phyloP scores from a whole-genome alignment of 2,329 filamentous ascomycete genomes.

The Ilyonectria mors-panacis region DNA sequence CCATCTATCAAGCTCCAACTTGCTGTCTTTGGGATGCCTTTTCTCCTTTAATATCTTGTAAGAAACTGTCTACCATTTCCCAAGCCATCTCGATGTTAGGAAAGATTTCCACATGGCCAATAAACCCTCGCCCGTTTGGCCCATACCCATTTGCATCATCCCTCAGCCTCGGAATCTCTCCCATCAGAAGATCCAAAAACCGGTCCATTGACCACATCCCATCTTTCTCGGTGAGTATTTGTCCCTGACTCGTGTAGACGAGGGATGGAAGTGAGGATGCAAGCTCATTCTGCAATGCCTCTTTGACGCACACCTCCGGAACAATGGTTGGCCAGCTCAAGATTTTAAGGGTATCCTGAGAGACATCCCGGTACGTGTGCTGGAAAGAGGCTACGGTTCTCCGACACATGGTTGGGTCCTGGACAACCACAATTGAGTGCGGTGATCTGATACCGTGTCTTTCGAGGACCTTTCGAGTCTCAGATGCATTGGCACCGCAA shows the following conservation, averaged over 20 bases:
- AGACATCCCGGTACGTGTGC: conserved; percentile 29
- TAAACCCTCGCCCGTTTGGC: conserved; percentile 38
- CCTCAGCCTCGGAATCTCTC: conserved; percentile 41
- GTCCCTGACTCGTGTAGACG: conserved; percentile 7
- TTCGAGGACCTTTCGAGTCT: conserved; percentile 38
- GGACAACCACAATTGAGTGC: conserved; percentile 38
- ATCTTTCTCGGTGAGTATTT: background rate
- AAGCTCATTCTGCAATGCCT: background rate
- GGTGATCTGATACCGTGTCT: conserved; percentile 34
- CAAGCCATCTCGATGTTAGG: conserved; percentile 32
- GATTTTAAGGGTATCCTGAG: conserved; percentile 4
- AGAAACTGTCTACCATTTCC: background rate
- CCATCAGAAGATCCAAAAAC: conserved; percentile 39
- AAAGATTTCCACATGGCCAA: conserved; percentile 37
- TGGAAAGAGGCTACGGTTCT: conserved; percentile 39
- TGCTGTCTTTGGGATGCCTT: background rate
- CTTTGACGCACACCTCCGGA: conserved; percentile 19
- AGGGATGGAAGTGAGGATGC: conserved; percentile 19
- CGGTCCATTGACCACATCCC: conserved; percentile 39
- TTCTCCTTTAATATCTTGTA: background rate
- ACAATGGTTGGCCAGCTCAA: conserved; percentile 41
- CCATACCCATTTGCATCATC: conserved; percentile 41
- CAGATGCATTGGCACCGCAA: conserved; percentile 39
- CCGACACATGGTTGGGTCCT: conserved; percentile 42
- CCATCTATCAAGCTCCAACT: background rate